Evolutionary conservation across 2,329 filamentous ascomycete genomes (phyloP), one percentile per base, ranked within the genome.

Genomic region (Malbranchea zuffiana): DNA sequence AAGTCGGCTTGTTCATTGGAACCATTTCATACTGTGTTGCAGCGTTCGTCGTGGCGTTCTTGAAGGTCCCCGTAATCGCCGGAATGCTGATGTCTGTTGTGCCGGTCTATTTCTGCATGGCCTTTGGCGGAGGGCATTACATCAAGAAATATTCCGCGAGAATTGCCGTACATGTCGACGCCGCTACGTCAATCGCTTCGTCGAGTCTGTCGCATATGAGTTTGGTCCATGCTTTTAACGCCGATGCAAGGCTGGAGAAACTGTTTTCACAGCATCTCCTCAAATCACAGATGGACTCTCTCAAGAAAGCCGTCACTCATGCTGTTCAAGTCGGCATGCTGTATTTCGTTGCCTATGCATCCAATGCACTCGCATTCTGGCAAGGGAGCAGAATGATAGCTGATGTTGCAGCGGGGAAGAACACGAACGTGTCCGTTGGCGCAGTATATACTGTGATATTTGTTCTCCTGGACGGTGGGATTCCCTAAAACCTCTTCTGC

Each of bases 1-100:
- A 83, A 53, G 77, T 80, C 11, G 78, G 78, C 35, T 71, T 80
- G 21, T 69, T 72, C 45, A 63, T 82, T 3, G 67, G 70, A 16
- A 75, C 69, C 34, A 54, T 72, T 6, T 74, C 74, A 2, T 82
- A 80, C 54, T 82, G 82, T 50, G 51, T 80, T 36, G 75, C 78
- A 0, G 73, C 77, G 3, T 82, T 79, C 43, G 63, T 77, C 3
- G 71, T 82, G 11, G 75, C 76, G 1, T 82, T 82, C 44, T 71
- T 75, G 51, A 75, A 78, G 47, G 67, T 80, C 46, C 63, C 70
- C 11, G 65, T 65, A 32, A 63, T 83, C 6, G 75, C 79, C 0
- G 75, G 66, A 3, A 80, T 81, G 56, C 63, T 82, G 20, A 52
- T 79, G 6, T 77, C 73, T 0, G 50, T 80, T 28, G 61, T 80